Evolutionary conservation across 257 asterid species (phyloP), one percentile per base, ranked within the genome.

Genomic region (Thymus mandschuricus): DNA sequence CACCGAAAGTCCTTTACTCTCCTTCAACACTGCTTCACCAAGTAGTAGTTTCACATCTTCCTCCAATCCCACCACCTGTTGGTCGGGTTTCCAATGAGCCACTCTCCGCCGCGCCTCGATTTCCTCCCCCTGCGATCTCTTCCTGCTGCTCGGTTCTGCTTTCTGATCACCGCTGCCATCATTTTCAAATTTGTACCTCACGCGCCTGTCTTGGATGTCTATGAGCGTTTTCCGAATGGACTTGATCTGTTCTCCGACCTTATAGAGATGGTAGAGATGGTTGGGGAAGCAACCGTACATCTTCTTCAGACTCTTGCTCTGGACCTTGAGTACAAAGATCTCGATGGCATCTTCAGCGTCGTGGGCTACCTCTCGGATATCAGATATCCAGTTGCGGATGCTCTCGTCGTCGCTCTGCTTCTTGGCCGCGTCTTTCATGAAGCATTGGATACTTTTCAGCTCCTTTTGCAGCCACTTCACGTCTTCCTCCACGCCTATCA

Each of bases 61-160:
- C 3, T 72, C 62, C 46, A 78, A 51, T 6, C 60, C 82, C 75
- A 13, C 33, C 43, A 21, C 28, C 2, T 13, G 55, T 12, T 13
- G 1, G 55, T 49, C 28, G 6, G 3, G 4, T 13, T 13, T 35
- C 54, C 58, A 13, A 0, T 30, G 52, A 35, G 28, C 0, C 68
- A 57, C 5, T 8, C 60, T 15, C 3, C 72, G 66, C 41, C 56
- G 4, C 41, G 8, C 6, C 1, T 64, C 73, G 0, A 46, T 45
- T 8, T 10, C 8, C 3, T 21, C 28, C 3, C 11, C 28, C n/a
- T 49, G 28, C 1, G 55, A 49, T 13, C 28, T 49, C 13, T n/a
- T 10, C 40, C 2, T 35, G 3, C 5, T 35, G 40, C 4, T 35
- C 5, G 28, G 5, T 49, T 49, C 55, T 28, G 2, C 8, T 4